Conservation (phyloP, 2,329 filamentous ascomycete species). For the Epichloe aotearoae region DNA sequence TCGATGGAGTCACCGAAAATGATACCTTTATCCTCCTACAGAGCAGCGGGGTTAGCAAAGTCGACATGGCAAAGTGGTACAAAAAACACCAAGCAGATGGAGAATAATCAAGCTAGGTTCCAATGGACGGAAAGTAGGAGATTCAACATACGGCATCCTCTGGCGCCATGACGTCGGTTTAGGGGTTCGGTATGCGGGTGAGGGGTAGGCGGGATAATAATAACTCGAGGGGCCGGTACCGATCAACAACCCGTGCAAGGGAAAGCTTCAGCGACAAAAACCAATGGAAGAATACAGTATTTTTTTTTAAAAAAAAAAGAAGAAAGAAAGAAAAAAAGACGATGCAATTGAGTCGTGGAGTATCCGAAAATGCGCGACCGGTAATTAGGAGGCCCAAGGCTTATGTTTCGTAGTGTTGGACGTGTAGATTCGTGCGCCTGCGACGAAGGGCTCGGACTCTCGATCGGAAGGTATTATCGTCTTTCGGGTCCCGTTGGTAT, state of each 20-base stretch:
- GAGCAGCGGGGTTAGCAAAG: neutral
- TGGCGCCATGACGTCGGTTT: constrained; percentile 15
- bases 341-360: neutral
- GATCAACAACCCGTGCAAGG: neutral
- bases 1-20: constrained; percentile 64
- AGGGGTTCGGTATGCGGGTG: neutral
- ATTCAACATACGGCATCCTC: constrained; percentile 20
- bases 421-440: neutral
- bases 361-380: neutral
- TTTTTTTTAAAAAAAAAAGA: neutral
- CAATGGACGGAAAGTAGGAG: neutral
- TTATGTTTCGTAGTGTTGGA: neutral
- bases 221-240: neutral
- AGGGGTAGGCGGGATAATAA: neutral
- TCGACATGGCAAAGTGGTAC: constrained; percentile 10
- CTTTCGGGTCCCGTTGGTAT: neutral
- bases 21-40: neutral
- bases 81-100: neutral
- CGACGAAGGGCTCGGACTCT: neutral
- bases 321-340: neutral
- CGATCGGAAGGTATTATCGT: neutral
- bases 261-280: neutral
- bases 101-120: neutral
- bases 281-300: neutral
- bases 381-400: neutral